phyloP scores from a whole-genome alignment of 805 yeast species.

The Tetrapisispora pingtungensis region DNA sequence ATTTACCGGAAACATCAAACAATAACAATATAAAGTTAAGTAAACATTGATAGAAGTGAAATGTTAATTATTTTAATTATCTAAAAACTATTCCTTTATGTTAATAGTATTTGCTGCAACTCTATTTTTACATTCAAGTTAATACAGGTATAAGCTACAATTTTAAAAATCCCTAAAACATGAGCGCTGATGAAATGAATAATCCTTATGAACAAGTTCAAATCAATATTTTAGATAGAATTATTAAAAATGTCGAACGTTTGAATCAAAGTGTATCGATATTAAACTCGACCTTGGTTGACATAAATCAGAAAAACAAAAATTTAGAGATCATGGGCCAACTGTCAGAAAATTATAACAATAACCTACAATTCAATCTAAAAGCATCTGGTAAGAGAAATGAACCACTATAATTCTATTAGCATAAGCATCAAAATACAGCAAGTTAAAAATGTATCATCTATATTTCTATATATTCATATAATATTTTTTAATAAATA shows the following conservation, averaged over 20 bases:
- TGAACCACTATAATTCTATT: constrained; percentile 14
- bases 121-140: no score
- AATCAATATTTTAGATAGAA: constrained; percentile 61
- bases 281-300: constrained; percentile 49
- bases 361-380: constrained; percentile 60
- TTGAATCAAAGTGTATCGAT: constrained; percentile 61
- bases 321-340: constrained; percentile 63
- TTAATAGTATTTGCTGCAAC: no score
- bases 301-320: constrained; percentile 55
- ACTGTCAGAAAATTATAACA: constrained; percentile 69
- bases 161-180: background rate
- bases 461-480: no score
- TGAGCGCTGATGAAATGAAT: constrained; percentile 40
- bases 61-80: no score
- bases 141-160: no score
- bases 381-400: constrained; percentile 51
- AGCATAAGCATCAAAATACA: background rate
- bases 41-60: no score
- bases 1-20: no score
- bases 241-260: constrained; percentile 66
- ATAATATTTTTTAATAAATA: no score
- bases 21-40: no score
- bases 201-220: constrained; percentile 82
- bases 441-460: no score
- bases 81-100: no score